Base-by-base conservation (phyloP, 163 green algal genomes). In the Volvox carteri region DNA sequence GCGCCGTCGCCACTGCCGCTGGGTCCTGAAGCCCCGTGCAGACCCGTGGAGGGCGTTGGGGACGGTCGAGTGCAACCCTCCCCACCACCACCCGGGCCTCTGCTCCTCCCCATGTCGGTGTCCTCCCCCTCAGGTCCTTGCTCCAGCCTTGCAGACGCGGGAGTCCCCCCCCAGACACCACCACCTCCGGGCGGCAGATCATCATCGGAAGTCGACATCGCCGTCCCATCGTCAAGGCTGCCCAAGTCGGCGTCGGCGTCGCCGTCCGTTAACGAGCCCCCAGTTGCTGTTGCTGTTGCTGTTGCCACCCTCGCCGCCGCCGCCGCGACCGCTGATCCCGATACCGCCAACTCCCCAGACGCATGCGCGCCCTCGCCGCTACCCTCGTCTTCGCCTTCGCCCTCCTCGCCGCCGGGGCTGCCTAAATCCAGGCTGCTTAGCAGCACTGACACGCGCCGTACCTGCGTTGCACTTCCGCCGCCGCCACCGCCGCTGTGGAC, bases 381-480 rank as follows among this genome's bases (percentile, higher is more conserved):
- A 37, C 35, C 37, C 21, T 54, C 37, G 1, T 25, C 75, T 23
- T 4, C 11, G 1, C 12, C 50, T 19, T 52, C 50, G 3, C 19
- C 21, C 4, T 21, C 33, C 33, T 39, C 33, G 33, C 30, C 41
- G 28, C 39, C 37, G 37, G 16, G 4, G 2, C n/a, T 52, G 6
- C 78, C 56, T 8, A 86, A 39, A 14, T 86, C 78, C 8, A 86
- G 35, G 28, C 58, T 76, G 37, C 78, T 48, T 11, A 86, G 78
- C 58, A 75, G 41, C 41, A 76, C 14, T 2, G 78, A 86, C 78
- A 86, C 46, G 8, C 58, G 56, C 7, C 78, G 37, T 1, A 86
- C 56, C 58, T 86, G 62, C 12, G 28, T 7, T 4, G 77, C 77
- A 37, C 77, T 48, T 46, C 77, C 52, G 77, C 48, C 30, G 30